Evolutionary conservation across 2,329 filamentous ascomycete species (phyloP).

Genomic region (Fusarium cyanostomum): DNA sequence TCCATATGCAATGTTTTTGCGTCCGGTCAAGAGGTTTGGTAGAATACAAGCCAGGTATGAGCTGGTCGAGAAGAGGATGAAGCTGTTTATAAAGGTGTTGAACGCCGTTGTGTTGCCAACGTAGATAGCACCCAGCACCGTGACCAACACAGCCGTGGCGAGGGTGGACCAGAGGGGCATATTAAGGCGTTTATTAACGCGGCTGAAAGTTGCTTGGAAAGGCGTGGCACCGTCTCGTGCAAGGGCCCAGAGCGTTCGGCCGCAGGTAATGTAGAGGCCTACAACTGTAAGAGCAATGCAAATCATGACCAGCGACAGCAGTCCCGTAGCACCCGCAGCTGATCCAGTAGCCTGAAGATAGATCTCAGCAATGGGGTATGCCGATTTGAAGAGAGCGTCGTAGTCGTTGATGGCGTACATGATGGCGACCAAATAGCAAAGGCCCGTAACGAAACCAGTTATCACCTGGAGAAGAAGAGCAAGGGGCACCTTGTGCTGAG

Average conservation of each 20-base stretch:
- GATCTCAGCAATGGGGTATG: constrained; percentile 73
- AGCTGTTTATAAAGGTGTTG: constrained; percentile 68
- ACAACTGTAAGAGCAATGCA: constrained; percentile 50
- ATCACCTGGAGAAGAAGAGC: constrained; percentile 61
- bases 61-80: constrained; percentile 50
- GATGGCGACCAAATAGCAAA: constrained; percentile 61
- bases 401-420: constrained; percentile 68
- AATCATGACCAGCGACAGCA: constrained; percentile 55
- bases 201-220: constrained; percentile 42
- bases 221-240: constrained; percentile 53
- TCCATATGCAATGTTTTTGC: constrained; percentile 56
- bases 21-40: constrained; percentile 59
- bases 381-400: constrained; percentile 58
- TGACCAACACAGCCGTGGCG: constrained; percentile 55
- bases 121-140: constrained; percentile 70
- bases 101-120: constrained; percentile 74
- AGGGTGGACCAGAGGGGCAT: constrained; percentile 59
- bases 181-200: constrained; percentile 43
- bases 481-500: constrained; percentile 62
- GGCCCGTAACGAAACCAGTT: constrained; percentile 61
- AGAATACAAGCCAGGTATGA: constrained; percentile 71
- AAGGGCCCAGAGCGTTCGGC: constrained; percentile 53
- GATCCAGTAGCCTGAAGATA: constrained; percentile 68
- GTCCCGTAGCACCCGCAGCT: constrained; percentile 58
- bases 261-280: constrained; percentile 51